A percentile compares a stretch with the other conserved stretches of the same genome.
Conservation (phyloP, 176 grass and related monocot genomes). For the Avena atlantica region DNA sequence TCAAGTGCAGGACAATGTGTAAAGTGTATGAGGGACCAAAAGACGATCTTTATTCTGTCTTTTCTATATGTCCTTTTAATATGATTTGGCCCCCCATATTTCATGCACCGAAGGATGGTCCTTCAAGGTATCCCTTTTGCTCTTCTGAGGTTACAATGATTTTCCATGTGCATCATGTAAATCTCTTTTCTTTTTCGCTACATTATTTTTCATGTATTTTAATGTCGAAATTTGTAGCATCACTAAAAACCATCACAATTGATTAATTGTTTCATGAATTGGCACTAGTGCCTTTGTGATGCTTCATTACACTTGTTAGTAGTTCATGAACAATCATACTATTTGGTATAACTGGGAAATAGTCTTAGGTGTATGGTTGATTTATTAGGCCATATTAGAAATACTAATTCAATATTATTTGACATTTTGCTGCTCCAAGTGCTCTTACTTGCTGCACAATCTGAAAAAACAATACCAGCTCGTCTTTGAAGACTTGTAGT, state of each 20-base stretch:
- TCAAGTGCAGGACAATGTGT: not conserved
- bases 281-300: not conserved
- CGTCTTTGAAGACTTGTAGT: too few species aligned
- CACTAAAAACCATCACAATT: not conserved
- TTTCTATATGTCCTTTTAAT: not conserved
- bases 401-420: not conserved
- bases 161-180: not conserved
- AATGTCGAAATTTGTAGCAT: not conserved
- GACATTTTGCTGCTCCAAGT: too few species aligned
- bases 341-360: too few species aligned
- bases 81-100: slow-evolving; percentile 25
- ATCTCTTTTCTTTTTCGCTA: not conserved
- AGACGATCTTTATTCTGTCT: too few species aligned
- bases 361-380: too few species aligned
- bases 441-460: too few species aligned
- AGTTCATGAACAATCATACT: not conserved
- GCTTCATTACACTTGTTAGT: not conserved
- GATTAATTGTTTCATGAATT: not conserved
- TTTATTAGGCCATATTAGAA: too few species aligned
- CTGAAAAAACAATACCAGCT: too few species aligned
- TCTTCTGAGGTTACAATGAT: not conserved
- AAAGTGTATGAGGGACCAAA: not conserved
- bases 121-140: not conserved
- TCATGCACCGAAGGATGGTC: not conserved
- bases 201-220: not conserved